Conservation (phyloP, 1,284 basidiomycete species). For the Trametes sp. region DNA sequence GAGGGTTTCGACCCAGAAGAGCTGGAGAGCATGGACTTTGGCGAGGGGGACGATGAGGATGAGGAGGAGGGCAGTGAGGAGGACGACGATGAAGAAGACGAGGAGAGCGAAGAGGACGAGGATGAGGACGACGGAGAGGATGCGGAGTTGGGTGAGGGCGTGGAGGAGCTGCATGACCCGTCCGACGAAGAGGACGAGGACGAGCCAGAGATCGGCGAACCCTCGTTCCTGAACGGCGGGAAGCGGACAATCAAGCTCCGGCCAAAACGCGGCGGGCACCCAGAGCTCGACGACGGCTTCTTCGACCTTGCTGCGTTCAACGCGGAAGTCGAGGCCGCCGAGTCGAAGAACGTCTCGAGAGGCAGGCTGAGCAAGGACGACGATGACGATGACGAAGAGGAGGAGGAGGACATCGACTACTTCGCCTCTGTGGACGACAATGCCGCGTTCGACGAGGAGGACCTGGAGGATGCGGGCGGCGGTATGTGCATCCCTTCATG, state of each 20-base stretch:
- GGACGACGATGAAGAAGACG: conserved; percentile 45
- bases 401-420: conserved; percentile 65
- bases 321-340: conserved; percentile 82
- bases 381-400: conserved; percentile 61
- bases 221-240: conserved; percentile 39
- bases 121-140: conserved; percentile 48
- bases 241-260: conserved; percentile 36
- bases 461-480: conserved; percentile 47
- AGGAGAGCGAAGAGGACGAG: conserved; percentile 43
- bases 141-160: conserved; percentile 46
- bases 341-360: conserved; percentile 69
- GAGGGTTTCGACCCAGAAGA: conserved; percentile 48
- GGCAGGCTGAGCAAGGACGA: conserved; percentile 68
- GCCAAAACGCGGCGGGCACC: conserved; percentile 47
- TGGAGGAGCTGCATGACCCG: conserved; percentile 55
- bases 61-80: conserved; percentile 50
- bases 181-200: conserved; percentile 57
- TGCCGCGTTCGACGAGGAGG: conserved; percentile 49
- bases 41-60: conserved; percentile 37
- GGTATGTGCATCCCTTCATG: conserved; percentile 45
- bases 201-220: conserved; percentile 44
- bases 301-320: conserved; percentile 94
- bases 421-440: conserved; percentile 69
- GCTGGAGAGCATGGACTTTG: conserved; percentile 42
- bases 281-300: conserved; percentile 91